Percentiles rank a stretch among this genome's conserved stretches.
phyloP scores from a whole-genome alignment of 2,329 filamentous ascomycete species.

The Fusarium proliferatum region DNA sequence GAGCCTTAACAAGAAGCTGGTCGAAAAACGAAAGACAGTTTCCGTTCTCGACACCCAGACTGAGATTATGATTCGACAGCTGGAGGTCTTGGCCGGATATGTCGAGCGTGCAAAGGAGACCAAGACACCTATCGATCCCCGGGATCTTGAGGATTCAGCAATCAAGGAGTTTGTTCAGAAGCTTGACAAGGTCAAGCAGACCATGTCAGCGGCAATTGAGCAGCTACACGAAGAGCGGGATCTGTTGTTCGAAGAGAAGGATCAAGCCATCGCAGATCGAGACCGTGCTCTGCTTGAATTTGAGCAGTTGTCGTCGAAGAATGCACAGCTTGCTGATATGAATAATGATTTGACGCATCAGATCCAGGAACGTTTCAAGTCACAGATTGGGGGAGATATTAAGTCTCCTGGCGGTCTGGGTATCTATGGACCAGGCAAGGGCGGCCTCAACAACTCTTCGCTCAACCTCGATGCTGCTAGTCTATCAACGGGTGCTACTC shows the following conservation, averaged over 20 bases:
- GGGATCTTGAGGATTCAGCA: constrained; percentile 86
- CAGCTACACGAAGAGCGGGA: constrained; percentile 78
- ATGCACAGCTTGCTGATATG: constrained; percentile 91
- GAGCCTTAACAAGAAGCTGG: constrained; percentile 85
- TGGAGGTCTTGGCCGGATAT: constrained; percentile 89
- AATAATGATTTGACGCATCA: constrained; percentile 96
- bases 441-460: constrained; percentile 61
- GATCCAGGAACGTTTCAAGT: constrained; percentile 93
- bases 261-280: constrained; percentile 83
- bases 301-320: constrained; percentile 93
- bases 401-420: constrained; percentile 66
- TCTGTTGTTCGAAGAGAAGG: constrained; percentile 85
- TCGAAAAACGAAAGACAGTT: constrained; percentile 95
- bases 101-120: constrained; percentile 87
- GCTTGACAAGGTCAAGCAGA: constrained; percentile 69
- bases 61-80: constrained; percentile 92
- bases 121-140: constrained; percentile 81
- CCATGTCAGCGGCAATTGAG: constrained; percentile 68
- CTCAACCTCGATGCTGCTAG: constrained; percentile 64
- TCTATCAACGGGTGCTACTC: constrained; percentile 67
- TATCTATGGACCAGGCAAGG: constrained; percentile 66
- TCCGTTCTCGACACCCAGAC: constrained; percentile 93
- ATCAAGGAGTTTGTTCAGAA: constrained; percentile 91
- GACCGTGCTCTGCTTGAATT: constrained; percentile 96
- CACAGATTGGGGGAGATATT: constrained; percentile 68